Percentiles rank a stretch among this genome's conserved stretches.
phyloP scores from a whole-genome alignment of 2,329 filamentous ascomycete genomes.

The Madurella mycetomatis region DNA sequence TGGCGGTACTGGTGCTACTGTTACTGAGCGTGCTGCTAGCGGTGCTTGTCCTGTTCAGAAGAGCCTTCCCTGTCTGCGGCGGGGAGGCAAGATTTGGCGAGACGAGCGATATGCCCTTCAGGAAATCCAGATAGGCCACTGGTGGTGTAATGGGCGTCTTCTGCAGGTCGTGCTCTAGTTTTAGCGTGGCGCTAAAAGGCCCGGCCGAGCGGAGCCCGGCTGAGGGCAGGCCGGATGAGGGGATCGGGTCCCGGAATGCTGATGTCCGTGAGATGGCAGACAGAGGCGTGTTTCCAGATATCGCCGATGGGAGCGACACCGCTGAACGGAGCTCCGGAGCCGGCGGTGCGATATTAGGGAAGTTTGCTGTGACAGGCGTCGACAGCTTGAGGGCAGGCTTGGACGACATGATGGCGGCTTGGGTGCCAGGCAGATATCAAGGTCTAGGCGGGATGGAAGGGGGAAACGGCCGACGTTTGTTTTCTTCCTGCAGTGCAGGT shows the following conservation, averaged over 20 bases:
- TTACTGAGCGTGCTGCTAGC: constrained; percentile 44
- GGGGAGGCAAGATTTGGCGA: constrained; percentile 39
- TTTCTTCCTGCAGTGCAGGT: constrained; percentile 22
- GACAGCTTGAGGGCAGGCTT: constrained; percentile 56
- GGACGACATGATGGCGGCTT: constrained; percentile 43
- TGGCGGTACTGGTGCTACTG: constrained; percentile 17
- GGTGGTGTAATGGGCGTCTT: constrained; percentile 91
- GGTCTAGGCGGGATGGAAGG: constrained; percentile 10
- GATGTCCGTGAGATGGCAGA: constrained; percentile 42
- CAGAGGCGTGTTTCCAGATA: constrained; percentile 63
- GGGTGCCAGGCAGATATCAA: constrained; percentile 28
- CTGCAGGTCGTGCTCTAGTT: constrained; percentile 58
- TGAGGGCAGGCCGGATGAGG: constrained; percentile 38
- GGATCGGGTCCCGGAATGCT: constrained; percentile 36
- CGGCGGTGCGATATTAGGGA: constrained; percentile 40
- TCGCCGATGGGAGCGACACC: constrained; percentile 43
- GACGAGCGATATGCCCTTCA: constrained; percentile 73
- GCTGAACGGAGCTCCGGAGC: constrained; percentile 52
- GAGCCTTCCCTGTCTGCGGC: constrained; percentile 28
- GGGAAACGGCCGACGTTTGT: constrained; percentile 21
- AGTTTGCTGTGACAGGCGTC: constrained; percentile 59
- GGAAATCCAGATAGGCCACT: constrained; percentile 84
- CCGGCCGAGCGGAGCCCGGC: constrained; percentile 32
- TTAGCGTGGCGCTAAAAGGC: constrained; percentile 53
- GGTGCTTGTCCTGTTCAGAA: constrained; percentile 39